Conservation (phyloP, 257 asterid species). For the Cordia subcordata region DNA sequence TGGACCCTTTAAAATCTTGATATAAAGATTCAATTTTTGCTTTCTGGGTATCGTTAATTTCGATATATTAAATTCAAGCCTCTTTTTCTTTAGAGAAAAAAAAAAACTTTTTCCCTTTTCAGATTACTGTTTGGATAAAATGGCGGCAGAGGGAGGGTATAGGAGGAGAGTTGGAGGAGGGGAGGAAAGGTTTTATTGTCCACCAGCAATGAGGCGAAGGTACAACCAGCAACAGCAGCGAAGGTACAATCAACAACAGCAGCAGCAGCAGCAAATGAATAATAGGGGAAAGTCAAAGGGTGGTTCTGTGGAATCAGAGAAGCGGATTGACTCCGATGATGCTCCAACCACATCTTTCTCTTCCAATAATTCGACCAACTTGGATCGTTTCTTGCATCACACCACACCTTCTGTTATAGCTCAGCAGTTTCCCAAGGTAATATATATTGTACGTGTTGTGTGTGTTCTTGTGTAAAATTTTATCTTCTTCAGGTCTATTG, state of each 20-base stretch:
- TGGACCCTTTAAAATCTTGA: too few relatives aligned
- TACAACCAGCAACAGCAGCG: constrained; percentile 41
- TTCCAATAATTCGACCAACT: constrained; percentile 30
- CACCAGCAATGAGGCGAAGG: constrained; percentile 72
- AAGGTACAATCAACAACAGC: constrained; percentile 37
- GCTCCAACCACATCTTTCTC: constrained; percentile 15
- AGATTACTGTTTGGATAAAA: constrained; percentile 6
- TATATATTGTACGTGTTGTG: background rate
- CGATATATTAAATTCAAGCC: too few relatives aligned
- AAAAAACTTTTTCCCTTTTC: too few relatives aligned
- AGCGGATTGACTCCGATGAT: constrained; percentile 24
- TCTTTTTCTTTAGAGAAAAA: too few relatives aligned
- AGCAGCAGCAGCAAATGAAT: constrained; percentile 27
- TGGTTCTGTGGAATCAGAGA: constrained; percentile 13
- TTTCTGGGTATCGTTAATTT: background rate
- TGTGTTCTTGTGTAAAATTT: background rate
- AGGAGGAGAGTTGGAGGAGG: constrained; percentile 42
- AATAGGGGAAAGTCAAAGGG: constrained; percentile 20
- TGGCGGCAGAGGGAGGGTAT: constrained; percentile 29
- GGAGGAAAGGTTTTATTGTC: constrained; percentile 70
- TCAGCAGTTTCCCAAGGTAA: constrained; percentile 66
- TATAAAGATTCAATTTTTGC: background rate
- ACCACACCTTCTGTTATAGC: constrained; percentile 75
- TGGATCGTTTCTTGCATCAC: constrained; percentile 82
- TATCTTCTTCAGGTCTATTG: background rate